Evolutionary conservation across 208 protist species (phyloP).

Genomic region (Leptomonas pyrrhocoris): DNA sequence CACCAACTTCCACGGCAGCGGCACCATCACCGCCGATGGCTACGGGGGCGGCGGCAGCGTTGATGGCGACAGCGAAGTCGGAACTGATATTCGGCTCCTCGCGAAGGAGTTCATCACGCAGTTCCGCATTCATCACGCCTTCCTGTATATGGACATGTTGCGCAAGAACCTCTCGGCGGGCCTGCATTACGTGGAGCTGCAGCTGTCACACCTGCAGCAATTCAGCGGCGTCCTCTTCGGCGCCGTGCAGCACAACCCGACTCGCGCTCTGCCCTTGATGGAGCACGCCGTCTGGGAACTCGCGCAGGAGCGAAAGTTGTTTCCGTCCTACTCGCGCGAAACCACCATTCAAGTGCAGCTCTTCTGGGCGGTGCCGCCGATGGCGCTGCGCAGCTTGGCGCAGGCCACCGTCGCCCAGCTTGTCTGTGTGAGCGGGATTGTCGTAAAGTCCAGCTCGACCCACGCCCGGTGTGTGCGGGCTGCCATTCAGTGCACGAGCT

Average conservation of each 20-base stretch:
- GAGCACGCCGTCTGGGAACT: conserved; percentile 86
- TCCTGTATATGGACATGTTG: conserved; percentile 89
- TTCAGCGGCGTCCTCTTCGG: conserved; percentile 79
- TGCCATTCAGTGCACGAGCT: conserved; percentile 91
- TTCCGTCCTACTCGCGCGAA: conserved; percentile 59
- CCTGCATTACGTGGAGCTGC: conserved; percentile 86
- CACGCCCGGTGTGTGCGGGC: conserved; percentile 84
- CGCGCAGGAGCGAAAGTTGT: conserved; percentile 71
- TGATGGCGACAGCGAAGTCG: conserved; percentile 11
- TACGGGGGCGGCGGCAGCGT: conserved; percentile 23
- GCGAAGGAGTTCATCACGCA: conserved; percentile 80
- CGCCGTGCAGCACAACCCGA: conserved; percentile 72
- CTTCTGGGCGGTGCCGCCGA: conserved; percentile 84
- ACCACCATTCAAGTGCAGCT: conserved; percentile 89
- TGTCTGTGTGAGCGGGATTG: conserved; percentile 89
- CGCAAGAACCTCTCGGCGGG: conserved; percentile 81
- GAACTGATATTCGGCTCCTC: conserved; percentile 69
- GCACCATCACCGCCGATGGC: conserved; percentile 27
- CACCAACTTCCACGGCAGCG: conserved; percentile 80
- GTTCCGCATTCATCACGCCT: conserved; percentile 79
- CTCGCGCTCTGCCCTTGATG: conserved; percentile 78
- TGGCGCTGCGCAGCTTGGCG: conserved; percentile 79
- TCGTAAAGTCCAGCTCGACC: conserved; percentile 84
- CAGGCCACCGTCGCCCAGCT: conserved; percentile 80
- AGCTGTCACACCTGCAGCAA: conserved; percentile 85